Evolutionary conservation across 768 basidiomycete species (phyloP), one percentile per base, ranked within the genome.

Genomic region (Suillus variegatus): DNA sequence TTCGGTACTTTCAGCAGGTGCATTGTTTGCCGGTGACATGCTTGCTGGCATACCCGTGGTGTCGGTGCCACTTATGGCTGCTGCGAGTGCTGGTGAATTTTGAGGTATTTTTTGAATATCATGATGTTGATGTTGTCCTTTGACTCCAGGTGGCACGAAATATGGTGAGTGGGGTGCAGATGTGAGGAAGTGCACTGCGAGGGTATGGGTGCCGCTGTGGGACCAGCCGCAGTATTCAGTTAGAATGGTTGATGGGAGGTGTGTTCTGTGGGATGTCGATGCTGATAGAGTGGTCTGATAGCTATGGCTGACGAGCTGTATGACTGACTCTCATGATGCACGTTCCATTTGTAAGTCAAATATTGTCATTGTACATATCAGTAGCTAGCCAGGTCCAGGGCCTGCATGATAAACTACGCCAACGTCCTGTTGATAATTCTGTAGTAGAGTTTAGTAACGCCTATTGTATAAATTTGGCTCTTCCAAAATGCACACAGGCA

Each of bases 1-100:
- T 51, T 51, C 71, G 0, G 72, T 72, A 32, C 28, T 73, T 3
- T 64, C 57, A 12, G 13, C 49, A 14, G 49, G 49, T 51, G 49
- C 14, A 25, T 7, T 51, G 14, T 16, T 51, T 14, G 25, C 49
- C 14, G 1, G 7, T 8, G 25, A 25, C 7, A 51, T 25, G 49
- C 1, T 51, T 51, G 49, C 6, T 16, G 25, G 49, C 25, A 25
- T 25, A 8, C 25, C 49, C 14, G 7, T 16, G 7, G 14, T 51
- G 28, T 51, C 25, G 25, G 25, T 2, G 25, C 25, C 49, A 14
- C 49, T 51, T 51, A 51, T 51, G 49, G 49, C 14, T 51, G 49
- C 14, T 51, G 49, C 25, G 7, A 51, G 14, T 28, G 49, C 25
- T 28, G 49, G 49, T 51, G 14, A 51, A 28, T 51, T 4, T 49